Percentiles rank a stretch among this genome's conserved stretches.
phyloP scores from a whole-genome alignment of 768 basidiomycete species.

The Serendipita indica region DNA sequence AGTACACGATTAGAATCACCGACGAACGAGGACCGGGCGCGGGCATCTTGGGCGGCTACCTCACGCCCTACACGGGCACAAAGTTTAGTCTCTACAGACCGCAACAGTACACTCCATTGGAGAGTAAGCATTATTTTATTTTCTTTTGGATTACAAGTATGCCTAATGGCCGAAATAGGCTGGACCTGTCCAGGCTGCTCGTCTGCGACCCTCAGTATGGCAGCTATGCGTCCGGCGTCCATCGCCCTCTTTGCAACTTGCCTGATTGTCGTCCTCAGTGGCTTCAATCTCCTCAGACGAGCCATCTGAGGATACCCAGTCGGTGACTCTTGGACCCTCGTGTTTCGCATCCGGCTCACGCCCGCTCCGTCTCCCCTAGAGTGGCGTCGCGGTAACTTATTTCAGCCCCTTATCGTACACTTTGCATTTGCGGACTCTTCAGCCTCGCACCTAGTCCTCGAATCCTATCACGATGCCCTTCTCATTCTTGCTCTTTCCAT shows the following conservation, averaged over 20 bases:
- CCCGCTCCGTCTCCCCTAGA: too few relatives aligned
- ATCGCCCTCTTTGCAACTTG: conserved; percentile 34
- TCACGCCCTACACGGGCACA: conserved; percentile 53
- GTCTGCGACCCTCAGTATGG: conserved; percentile 17
- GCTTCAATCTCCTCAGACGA: conserved; percentile 38
- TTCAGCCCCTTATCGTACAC: too few relatives aligned
- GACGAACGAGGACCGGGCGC: conserved; percentile 65
- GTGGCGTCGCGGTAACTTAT: too few relatives aligned
- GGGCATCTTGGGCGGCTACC: conserved; percentile 41
- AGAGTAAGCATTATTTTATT: conserved; percentile 24
- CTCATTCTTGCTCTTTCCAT: too few relatives aligned
- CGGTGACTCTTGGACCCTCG: too few relatives aligned
- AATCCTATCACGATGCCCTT: too few relatives aligned
- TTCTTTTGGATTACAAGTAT: neutral
- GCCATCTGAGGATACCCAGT: too few relatives aligned
- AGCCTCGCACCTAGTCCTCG: too few relatives aligned
- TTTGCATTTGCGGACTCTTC: too few relatives aligned
- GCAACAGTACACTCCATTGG: conserved; percentile 48
- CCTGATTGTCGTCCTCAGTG: conserved; percentile 52
- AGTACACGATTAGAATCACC: conserved; percentile 67
- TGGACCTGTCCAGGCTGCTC: conserved; percentile 28
- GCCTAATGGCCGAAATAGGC: conserved; percentile 15
- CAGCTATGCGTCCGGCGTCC: conserved; percentile 18
- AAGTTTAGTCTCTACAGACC: conserved; percentile 80
- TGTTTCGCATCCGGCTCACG: too few relatives aligned